These are phyloP conservation scores for Suhomyces bribrorum DNA, from an alignment of 1,139 yeast species.

Conservation along the genomic window DNA sequence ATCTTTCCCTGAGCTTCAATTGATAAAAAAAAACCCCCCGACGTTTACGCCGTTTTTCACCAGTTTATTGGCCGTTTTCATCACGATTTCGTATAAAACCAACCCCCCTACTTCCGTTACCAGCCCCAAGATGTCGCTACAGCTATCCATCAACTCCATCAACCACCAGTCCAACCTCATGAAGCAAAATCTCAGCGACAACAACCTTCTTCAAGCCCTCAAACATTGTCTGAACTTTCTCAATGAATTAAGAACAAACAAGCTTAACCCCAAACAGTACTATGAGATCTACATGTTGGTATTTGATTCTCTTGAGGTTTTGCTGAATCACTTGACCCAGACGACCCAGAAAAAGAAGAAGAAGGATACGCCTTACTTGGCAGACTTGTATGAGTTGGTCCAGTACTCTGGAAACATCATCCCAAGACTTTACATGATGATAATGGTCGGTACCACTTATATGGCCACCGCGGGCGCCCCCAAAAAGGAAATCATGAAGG, in stretches of 20 bases:
- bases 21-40: too few relatives aligned
- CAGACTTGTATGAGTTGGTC: slow-evolving; percentile 90
- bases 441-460: slow-evolving; percentile 90
- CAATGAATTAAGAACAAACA: slow-evolving; percentile 76
- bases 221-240: slow-evolving; percentile 85
- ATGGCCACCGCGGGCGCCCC: slow-evolving; percentile 81
- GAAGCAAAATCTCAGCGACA: slow-evolving; percentile 76
- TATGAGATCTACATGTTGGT: slow-evolving; percentile 87
- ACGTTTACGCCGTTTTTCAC: too few relatives aligned
- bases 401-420: slow-evolving; percentile 94
- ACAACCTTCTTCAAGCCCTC: slow-evolving; percentile 77
- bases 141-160: slow-evolving; percentile 57
- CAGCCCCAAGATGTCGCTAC: slow-evolving; percentile 28
- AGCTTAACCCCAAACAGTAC: slow-evolving; percentile 85
- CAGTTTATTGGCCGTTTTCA: too few relatives aligned
- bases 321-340: slow-evolving; percentile 65
- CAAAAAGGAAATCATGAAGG: slow-evolving; percentile 82
- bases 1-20: too few relatives aligned
- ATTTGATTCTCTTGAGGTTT: slow-evolving; percentile 76
- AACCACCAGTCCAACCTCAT: slow-evolving; percentile 71
- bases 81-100: too few relatives aligned
- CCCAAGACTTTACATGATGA: slow-evolving; percentile 91
- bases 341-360: slow-evolving; percentile 41
- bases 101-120: neutral
- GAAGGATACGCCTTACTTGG: slow-evolving; percentile 61